phyloP scores from a whole-genome alignment of 2,329 filamentous ascomycete species.

The Arthrobotrys megalospora region DNA sequence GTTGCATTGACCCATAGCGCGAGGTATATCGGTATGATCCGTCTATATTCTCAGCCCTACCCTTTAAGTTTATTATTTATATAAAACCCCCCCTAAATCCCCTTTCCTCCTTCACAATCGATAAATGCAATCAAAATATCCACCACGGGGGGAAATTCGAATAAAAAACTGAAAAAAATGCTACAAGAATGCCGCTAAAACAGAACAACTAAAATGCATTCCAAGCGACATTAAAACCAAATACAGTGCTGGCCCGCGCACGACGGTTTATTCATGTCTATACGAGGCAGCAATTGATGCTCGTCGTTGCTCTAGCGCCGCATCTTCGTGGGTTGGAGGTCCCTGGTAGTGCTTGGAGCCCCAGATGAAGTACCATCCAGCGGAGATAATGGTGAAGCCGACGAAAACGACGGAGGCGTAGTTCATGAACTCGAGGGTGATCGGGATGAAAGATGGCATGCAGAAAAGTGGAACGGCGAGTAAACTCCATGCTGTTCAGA shows the following conservation, averaged over 20 bases:
- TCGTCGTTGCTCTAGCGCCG: slow-evolving; percentile 46
- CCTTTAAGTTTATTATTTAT: not conserved
- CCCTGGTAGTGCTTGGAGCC: slow-evolving; percentile 79
- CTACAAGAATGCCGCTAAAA: slow-evolving; percentile 47
- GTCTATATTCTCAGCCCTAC: slow-evolving; percentile 10
- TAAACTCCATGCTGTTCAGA: slow-evolving; percentile 74
- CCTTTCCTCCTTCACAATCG: not conserved
- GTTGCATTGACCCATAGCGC: slow-evolving; percentile 1
- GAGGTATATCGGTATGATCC: slow-evolving; percentile 14
- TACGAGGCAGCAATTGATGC: slow-evolving; percentile 56
- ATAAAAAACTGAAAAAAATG: slow-evolving; percentile 29
- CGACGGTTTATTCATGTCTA: slow-evolving; percentile 30
- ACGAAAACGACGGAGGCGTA: slow-evolving; percentile 83
- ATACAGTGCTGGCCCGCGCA: slow-evolving; percentile 22
- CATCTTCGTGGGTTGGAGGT: slow-evolving; percentile 69
- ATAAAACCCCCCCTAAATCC: not conserved
- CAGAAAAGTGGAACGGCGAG: slow-evolving; percentile 82
- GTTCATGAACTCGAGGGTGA: slow-evolving; percentile 76
- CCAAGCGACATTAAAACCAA: slow-evolving; percentile 15
- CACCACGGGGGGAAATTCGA: not conserved
- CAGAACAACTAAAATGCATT: slow-evolving; percentile 33
- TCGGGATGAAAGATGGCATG: slow-evolving; percentile 77
- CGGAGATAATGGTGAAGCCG: slow-evolving; percentile 75
- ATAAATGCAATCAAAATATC: slow-evolving; percentile 22
- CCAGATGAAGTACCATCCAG: slow-evolving; percentile 79